These are phyloP conservation scores for Ogataea neopini DNA, from an alignment of 805 yeast genomes.

Conservation along the genomic window DNA sequence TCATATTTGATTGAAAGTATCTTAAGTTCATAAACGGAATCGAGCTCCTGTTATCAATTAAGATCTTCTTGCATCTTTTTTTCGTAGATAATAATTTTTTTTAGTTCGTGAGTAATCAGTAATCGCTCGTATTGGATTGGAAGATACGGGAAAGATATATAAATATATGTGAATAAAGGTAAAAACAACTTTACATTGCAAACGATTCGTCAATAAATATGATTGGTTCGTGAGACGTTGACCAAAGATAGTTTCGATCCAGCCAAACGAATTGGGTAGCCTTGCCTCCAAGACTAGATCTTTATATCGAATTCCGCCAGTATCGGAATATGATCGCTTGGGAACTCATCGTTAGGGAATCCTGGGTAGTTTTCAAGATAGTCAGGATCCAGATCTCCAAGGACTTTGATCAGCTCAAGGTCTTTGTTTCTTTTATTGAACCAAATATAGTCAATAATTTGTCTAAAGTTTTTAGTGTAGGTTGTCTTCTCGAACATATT, in stretches of 20 bases:
- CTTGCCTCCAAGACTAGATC: constrained; percentile 2
- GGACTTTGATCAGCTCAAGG: constrained; percentile 42
- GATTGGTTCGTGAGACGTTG: no score
- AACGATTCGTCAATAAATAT: no score
- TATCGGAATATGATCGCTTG: constrained; percentile 49
- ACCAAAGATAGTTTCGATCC: neutral
- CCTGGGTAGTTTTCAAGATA: constrained; percentile 38
- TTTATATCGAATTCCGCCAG: constrained; percentile 25
- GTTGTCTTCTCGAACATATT: constrained; percentile 39
- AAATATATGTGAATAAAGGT: neutral
- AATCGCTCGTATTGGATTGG: neutral
- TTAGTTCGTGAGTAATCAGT: neutral
- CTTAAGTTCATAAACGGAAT: neutral
- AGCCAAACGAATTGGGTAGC: neutral
- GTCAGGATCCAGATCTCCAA: constrained; percentile 48
- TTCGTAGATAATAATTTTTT: neutral
- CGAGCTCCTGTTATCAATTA: no score
- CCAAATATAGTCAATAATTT: constrained; percentile 62
- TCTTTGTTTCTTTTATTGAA: constrained; percentile 39
- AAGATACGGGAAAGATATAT: neutral
- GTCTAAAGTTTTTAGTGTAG: constrained; percentile 49
- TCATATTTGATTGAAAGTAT: neutral
- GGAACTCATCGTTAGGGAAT: constrained; percentile 58
- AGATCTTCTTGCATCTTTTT: no score
- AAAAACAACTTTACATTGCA: neutral